Percentiles rank a stretch among this genome's conserved stretches.
phyloP scores from a whole-genome alignment of 2,329 filamentous ascomycete genomes.

The Aphanocladium album region DNA sequence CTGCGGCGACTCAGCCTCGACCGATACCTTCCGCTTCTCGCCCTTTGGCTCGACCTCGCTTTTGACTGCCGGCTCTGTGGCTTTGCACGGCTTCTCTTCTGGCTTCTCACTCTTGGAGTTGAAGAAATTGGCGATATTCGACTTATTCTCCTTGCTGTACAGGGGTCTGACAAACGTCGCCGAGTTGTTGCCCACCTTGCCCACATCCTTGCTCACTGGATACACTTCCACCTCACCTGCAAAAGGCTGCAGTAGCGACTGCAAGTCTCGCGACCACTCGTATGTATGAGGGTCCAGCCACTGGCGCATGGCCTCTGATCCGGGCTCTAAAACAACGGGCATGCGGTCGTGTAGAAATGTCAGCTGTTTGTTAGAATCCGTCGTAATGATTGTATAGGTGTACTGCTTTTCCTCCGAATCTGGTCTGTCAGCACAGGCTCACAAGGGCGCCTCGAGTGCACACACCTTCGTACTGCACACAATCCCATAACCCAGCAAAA shows the following conservation, averaged over 20 bases:
- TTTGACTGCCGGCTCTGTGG: neutral
- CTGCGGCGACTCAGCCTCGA: neutral
- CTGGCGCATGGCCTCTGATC: slow-evolving; percentile 60
- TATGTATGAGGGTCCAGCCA: slow-evolving; percentile 73
- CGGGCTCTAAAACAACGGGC: slow-evolving; percentile 84
- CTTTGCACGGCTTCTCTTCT: neutral
- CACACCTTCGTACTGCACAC: slow-evolving; percentile 70
- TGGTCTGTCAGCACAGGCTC: slow-evolving; percentile 15
- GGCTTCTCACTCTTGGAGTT: neutral
- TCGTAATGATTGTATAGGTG: slow-evolving; percentile 93
- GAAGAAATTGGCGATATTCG: slow-evolving; percentile 93
- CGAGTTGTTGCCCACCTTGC: slow-evolving; percentile 90
- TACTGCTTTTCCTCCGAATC: slow-evolving; percentile 66
- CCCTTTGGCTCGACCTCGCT: neutral
- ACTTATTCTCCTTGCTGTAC: slow-evolving; percentile 81
- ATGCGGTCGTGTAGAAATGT: slow-evolving; percentile 90
- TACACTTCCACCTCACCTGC: slow-evolving; percentile 77
- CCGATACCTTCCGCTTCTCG: neutral
- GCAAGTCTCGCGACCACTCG: slow-evolving; percentile 74
- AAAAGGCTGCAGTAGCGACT: slow-evolving; percentile 74
- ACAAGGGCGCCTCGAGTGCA: neutral
- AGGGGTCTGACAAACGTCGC: slow-evolving; percentile 77
- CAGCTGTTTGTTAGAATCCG: slow-evolving; percentile 74
- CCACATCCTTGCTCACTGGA: slow-evolving; percentile 80
- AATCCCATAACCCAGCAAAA: slow-evolving; percentile 90